These are phyloP conservation scores for Moesziomyces antarcticus DNA, from an alignment of 1,284 basidiomycete genomes.

Conservation along the genomic window DNA sequence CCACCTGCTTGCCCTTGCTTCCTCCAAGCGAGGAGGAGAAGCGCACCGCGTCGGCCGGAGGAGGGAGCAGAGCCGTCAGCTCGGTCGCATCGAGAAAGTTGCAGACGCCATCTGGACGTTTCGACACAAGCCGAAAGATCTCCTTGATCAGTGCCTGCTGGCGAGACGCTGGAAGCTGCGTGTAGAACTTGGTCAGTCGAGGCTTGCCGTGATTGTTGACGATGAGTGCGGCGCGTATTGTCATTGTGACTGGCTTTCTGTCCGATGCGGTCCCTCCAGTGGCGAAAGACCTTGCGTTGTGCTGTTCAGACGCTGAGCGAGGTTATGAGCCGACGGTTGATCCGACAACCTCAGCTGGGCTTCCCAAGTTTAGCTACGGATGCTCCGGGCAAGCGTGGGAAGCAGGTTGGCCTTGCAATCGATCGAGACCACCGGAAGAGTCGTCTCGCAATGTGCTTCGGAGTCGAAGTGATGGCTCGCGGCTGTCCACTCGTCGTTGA, in stretches of 20 bases:
- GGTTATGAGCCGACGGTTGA: background rate
- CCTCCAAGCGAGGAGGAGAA: conserved; percentile 20
- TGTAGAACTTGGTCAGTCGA: conserved; percentile 93
- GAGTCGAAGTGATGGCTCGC: too few species aligned
- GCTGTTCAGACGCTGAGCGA: too few species aligned
- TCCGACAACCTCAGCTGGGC: background rate
- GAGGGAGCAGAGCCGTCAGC: conserved; percentile 60
- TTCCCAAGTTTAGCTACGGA: too few species aligned
- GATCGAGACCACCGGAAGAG: too few species aligned
- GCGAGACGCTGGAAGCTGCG: conserved; percentile 56
- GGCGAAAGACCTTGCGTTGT: too few species aligned
- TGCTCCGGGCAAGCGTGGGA: too few species aligned
- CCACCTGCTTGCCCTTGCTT: conserved; percentile 7
- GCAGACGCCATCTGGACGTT: conserved; percentile 60
- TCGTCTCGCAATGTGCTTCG: too few species aligned
- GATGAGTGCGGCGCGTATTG: conserved; percentile 89
- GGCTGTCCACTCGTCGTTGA: too few species aligned
- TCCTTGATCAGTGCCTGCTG: conserved; percentile 63
- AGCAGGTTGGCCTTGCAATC: too few species aligned
- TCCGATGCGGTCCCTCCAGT: too few species aligned
- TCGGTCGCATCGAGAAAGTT: conserved; percentile 67
- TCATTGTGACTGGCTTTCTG: conserved; percentile 65
- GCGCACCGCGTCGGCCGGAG: conserved; percentile 39
- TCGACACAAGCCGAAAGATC: conserved; percentile 63
- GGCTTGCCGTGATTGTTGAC: conserved; percentile 89